Conservation (phyloP, 1,284 basidiomycete genomes). For the Cutaneotrichosporon sp. region DNA sequence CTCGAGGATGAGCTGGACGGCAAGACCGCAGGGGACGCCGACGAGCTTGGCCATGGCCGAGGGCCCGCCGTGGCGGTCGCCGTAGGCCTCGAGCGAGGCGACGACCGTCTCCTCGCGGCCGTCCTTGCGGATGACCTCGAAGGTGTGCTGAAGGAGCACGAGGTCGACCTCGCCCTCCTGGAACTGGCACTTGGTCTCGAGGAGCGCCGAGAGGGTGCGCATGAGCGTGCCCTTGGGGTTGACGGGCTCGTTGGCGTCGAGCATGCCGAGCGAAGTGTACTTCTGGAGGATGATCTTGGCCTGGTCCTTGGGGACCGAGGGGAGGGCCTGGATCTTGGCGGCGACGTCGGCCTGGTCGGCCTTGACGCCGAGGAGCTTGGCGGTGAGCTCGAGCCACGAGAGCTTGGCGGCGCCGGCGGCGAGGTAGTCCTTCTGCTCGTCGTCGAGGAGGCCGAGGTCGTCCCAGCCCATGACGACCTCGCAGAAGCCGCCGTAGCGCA, state of each 20-base stretch:
- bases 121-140: slow-evolving; percentile 81
- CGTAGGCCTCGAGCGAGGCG: slow-evolving; percentile 90
- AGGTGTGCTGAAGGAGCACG: slow-evolving; percentile 98
- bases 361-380: slow-evolving; percentile 74
- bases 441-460: slow-evolving; percentile 83
- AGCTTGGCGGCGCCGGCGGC: slow-evolving; percentile 61
- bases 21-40: slow-evolving; percentile 92
- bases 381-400: slow-evolving; percentile 80
- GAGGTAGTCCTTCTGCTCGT: slow-evolving; percentile 75
- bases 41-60: slow-evolving; percentile 94
- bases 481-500: slow-evolving; percentile 98
- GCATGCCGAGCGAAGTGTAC: slow-evolving; percentile 89
- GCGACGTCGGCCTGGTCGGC: slow-evolving; percentile 73
- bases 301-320: slow-evolving; percentile 68
- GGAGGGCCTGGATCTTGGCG: slow-evolving; percentile 68
- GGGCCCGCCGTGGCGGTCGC: slow-evolving; percentile 71
- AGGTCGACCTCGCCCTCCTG: slow-evolving; percentile 89
- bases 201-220: slow-evolving; percentile 88
- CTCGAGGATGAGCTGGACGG: slow-evolving; percentile 73
- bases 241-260: slow-evolving; percentile 68
- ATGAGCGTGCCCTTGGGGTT: slow-evolving; percentile 76
- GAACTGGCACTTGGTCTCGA: slow-evolving; percentile 93
- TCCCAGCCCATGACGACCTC: slow-evolving; percentile 90
- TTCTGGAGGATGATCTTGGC: slow-evolving; percentile 84
- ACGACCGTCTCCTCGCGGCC: slow-evolving; percentile 85